Conservation (phyloP, 225 moss, liverwort and hornwort species). For the Ulota crispa region DNA sequence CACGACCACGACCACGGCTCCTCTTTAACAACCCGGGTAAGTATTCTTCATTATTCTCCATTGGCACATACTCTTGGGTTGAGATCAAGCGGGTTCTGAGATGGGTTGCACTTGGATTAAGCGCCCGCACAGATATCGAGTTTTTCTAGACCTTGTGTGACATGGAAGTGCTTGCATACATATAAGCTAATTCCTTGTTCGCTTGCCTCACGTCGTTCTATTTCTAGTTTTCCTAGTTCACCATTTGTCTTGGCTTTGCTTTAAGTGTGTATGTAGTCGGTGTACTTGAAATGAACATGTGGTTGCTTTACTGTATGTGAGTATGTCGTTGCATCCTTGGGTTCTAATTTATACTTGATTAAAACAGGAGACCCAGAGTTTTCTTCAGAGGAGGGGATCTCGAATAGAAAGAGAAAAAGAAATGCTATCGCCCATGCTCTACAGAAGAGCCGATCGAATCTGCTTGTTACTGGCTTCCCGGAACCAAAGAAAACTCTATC, state of each 20-base stretch:
- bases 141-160: neutral
- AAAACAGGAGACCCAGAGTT: neutral
- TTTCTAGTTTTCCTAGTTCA: neutral
- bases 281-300: no score
- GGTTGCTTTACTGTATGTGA: no score
- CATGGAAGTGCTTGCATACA: neutral
- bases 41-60: neutral
- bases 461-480: neutral
- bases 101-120: neutral
- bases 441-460: conserved; percentile 7
- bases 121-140: neutral
- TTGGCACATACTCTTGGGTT: neutral
- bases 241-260: neutral
- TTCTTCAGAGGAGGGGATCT: neutral
- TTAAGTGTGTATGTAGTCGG: no score
- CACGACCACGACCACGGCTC: conserved; percentile 7
- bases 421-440: conserved; percentile 15
- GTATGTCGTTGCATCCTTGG: neutral
- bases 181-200: neutral
- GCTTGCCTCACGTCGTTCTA: neutral
- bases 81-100: neutral
- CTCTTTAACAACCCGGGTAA: conserved; percentile 7
- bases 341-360: neutral
- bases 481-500: neutral
- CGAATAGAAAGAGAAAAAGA: neutral